Percentiles rank a stretch among this genome's conserved stretches.
These are phyloP conservation scores for Cavenderia fasciculata DNA, from an alignment of 78 protist genomes.

Conservation along the genomic window DNA sequence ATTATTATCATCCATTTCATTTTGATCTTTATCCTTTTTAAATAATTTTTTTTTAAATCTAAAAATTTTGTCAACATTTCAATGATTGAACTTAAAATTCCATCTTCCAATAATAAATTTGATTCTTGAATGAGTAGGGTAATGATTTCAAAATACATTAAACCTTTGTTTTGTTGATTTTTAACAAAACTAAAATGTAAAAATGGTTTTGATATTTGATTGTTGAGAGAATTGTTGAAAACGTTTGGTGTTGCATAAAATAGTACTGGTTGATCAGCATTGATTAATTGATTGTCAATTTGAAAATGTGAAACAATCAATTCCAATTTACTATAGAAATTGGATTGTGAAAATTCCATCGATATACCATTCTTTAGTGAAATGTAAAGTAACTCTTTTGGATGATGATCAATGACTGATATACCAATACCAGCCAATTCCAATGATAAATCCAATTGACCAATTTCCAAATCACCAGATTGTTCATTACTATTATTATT, in stretches of 20 bases:
- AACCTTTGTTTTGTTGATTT: conserved; percentile 58
- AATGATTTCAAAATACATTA: conserved; percentile 48
- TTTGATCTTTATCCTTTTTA: not conserved
- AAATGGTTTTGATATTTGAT: conserved; percentile 30
- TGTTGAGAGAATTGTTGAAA: not conserved
- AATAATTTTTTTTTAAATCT: not conserved
- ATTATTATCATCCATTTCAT: not conserved
- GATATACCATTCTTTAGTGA: conserved; percentile 64
- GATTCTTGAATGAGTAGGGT: conserved; percentile 55
- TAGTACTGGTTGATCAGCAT: conserved; percentile 79
- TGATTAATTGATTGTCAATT: conserved; percentile 74
- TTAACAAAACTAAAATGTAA: conserved; percentile 67
- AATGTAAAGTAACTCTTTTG: conserved; percentile 55
- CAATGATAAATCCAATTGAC: conserved; percentile 26
- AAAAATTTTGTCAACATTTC: conserved; percentile 25
- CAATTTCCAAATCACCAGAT: not conserved
- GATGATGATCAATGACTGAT: conserved; percentile 15
- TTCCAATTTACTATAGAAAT: conserved; percentile 39
- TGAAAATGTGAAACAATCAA: conserved; percentile 33
- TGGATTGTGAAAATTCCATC: conserved; percentile 29
- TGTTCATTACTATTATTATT: too few relatives aligned
- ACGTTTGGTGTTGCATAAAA: conserved; percentile 14
- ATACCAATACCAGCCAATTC: conserved; percentile 70
- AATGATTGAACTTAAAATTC: conserved; percentile 48
- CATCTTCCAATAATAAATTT: conserved; percentile 60